Base-by-base conservation (phyloP, 805 yeast species). In the Cephaloascus fragrans region DNA sequence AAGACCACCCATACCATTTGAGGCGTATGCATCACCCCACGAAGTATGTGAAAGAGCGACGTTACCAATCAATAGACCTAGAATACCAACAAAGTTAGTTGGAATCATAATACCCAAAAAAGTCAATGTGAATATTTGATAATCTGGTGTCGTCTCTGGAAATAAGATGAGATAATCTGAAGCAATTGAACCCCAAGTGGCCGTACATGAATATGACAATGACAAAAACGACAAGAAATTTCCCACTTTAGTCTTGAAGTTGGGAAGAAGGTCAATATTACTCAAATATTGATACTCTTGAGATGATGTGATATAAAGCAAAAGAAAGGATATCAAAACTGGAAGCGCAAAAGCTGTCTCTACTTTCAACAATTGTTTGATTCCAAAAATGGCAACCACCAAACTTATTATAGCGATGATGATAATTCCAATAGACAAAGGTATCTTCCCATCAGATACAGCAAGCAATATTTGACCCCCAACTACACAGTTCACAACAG, bases 101-200 rank as follows among this genome's bases (percentile, higher is more conserved):
- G 95, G 95, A 9, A 83, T 38, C 37, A 75, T 63, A 17, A 81
- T 77, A 2, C 83, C 83, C 18, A 77, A 61, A 46, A 82, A 78
- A 0, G 95, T 85, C 45, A 80, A 61, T 16, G 59, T 17, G 49
- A 78, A 83, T 1, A 81, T 64, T 42, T 69, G 70, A 39, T 55
- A 43, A 39, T 75, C 74, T 2, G 83, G 69, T 1, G 85, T 74
- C 32, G 69, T 64, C 49, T 83, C 90, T 1, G 95, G 95, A 48
- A 86, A 77, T 38, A 85, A 65, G 37, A 87, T 75, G 56, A 84
- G 83, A 57, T 87, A 87, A 59, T 87, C 96, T 0, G 89, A 70
- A 1, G 95, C 85, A 44, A 85, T 73, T 2, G 89, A 80, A 34
- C 94, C 89, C 96, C 96, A 87, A 1, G 96, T 84, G 3, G 86